Evolutionary conservation across 73 alveolate genomes (phyloP), one percentile per base, ranked within the genome.

Genomic region (Symbiodinium natans): DNA sequence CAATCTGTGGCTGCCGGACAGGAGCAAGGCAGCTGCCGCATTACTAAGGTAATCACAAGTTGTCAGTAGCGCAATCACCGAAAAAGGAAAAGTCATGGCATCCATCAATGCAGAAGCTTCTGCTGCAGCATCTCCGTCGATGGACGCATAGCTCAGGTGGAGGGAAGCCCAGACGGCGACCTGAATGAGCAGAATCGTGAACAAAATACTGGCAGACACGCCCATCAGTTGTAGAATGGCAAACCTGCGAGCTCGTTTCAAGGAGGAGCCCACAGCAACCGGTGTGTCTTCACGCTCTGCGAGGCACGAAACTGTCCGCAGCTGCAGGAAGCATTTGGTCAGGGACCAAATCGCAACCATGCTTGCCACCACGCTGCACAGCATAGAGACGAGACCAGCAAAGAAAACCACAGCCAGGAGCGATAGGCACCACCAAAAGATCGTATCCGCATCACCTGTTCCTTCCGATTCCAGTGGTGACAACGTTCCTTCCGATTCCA

Each of bases 1-100:
- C 87, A 80, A 80, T 59, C 87, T 33, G 87, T 80, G 87, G 87
- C 87, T 80, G 34, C 87, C 85, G 2, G 85, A 74, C 23, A 74
- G 85, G 41, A 74, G 43, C 46, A 74, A 42, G 11, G 29, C 85
- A 9, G 87, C 87, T 3, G 42, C 34, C 5, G 87, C 54, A 80
- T 80, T 38, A 4, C 87, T 59, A 4, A 80, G 87, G 56, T 8
- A 10, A 80, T 80, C 87, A 11, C 10, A 38, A 80, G 42, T 7
- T 42, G 2, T 5, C 10, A 74, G 15, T 27, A 80, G 3, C 31
- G 1, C 9, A 41, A 4, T 7, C 59, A 38, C 33, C 9, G 4
- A 33, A 33, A 13, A 6, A 34, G 59, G 33, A 13, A 9, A 8
- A 15, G 31, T 13, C 59, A 46, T 6, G 21, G 59, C 21, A 46